Evolutionary conservation across 2,329 filamentous ascomycete species (phyloP).

Genomic region (Epichloe coenophiala): DNA sequence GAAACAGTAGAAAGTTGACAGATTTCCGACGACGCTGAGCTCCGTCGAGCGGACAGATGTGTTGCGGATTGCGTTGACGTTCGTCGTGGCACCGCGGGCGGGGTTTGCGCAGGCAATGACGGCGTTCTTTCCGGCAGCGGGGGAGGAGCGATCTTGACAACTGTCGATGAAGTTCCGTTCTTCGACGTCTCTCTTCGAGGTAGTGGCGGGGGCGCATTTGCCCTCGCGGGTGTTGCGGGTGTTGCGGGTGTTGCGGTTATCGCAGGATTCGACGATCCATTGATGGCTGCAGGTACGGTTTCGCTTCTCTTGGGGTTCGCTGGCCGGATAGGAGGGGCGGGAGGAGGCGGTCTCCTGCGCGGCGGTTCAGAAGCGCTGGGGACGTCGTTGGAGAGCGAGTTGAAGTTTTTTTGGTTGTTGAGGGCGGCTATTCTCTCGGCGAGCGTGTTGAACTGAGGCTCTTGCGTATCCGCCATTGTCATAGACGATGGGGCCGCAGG

Average conservation of each 20-base stretch:
- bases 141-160: conserved; percentile 17
- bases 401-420: conserved; percentile 47
- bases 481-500: not conserved
- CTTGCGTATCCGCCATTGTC: conserved; percentile 46
- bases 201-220: conserved; percentile 21
- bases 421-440: conserved; percentile 51
- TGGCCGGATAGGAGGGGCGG: conserved; percentile 29
- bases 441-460: conserved; percentile 46
- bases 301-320: conserved; percentile 22
- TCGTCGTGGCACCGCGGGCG: conserved; percentile 37
- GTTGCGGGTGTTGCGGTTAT: conserved; percentile 25
- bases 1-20: conserved; percentile 42
- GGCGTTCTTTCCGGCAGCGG: conserved; percentile 19
- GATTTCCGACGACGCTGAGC: conserved; percentile 43
- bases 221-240: conserved; percentile 28
- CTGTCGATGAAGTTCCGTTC: not conserved
- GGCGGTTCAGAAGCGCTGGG: conserved; percentile 21
- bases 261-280: conserved; percentile 9
- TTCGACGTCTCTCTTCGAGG: conserved; percentile 17
- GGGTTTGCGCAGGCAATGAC: conserved; percentile 22
- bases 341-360: conserved; percentile 26
- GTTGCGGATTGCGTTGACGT: conserved; percentile 27
- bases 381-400: conserved; percentile 11
- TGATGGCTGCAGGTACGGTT: conserved; percentile 16
- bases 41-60: conserved; percentile 29